Base-by-base conservation (phyloP, 768 basidiomycete genomes). In the Psilocybe subaeruginosa region DNA sequence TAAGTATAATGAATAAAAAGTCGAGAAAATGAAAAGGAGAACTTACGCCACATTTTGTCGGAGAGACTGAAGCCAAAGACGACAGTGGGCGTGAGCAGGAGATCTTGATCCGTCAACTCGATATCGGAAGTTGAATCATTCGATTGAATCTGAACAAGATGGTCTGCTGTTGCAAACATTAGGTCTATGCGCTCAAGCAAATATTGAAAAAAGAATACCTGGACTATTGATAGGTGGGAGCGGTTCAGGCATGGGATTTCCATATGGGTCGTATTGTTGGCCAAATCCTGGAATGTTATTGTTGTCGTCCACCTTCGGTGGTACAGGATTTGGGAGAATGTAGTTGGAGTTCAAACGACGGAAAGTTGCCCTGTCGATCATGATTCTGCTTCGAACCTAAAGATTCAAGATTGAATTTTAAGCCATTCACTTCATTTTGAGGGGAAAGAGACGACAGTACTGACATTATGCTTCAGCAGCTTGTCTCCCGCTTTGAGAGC, bases 61-160 rank as follows among this genome's bases (percentile, higher is more conserved):
- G 72, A 64, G 49, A 89, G 71, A 70, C 86, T 86, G 71, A 89
- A 90, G 0, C 86, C 87, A 61, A 84, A 85, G 2, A 88, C 81
- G 39, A 84, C 76, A 0, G 85, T 80, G 0, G 87, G 77, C 0
- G 86, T 77, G 3, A 90, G 71, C 30, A 88, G 73, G 16, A 88
- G 73, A 39, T 86, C 81, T 19, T 85, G 82, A 3, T 85, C 82
- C 0, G 76, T 74, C 37, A 87, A 66, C 31, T 83, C 77, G 4
- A 72, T 69, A 2, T 75, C 64, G 16, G 69, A 14, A 8, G 70
- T 68, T 8, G 72, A 71, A 33, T 73, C 72, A 12, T 60, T 46
- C 5, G 60, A 56, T 17, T 64, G 55, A 7, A 39, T 46, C 17
- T 58, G 52, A 8, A 64, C 52, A 37, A 52, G n/a, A 3, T 58